Percentiles rank a stretch among this genome's conserved stretches.
phyloP scores from a whole-genome alignment of 495 filamentous ascomycete genomes.

The Lentithecium fluviatile region DNA sequence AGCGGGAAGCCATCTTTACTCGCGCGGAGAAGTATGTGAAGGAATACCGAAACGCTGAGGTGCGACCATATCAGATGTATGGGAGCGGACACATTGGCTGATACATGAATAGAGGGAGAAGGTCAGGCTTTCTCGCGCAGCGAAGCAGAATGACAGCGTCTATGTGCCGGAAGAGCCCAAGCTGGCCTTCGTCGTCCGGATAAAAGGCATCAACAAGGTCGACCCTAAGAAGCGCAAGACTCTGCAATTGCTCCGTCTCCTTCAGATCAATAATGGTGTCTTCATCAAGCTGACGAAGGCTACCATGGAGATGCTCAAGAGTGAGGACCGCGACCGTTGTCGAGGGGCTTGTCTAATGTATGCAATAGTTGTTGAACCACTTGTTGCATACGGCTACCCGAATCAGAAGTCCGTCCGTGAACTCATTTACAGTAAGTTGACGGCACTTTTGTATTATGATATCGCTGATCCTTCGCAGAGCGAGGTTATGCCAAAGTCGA shows the following conservation, averaged over 20 bases:
- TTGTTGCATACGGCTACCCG: constrained; percentile 97
- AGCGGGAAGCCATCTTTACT: constrained; percentile 98
- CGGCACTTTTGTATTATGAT: neutral
- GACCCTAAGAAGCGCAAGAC: constrained; percentile 99
- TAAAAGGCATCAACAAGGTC: constrained; percentile 99
- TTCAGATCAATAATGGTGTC: constrained; percentile 99
- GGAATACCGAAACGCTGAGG: constrained; percentile 93
- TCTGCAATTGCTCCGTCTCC: constrained; percentile 94
- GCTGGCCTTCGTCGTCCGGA: constrained; percentile 97
- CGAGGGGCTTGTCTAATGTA: neutral
- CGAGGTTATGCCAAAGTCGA: constrained; percentile 52
- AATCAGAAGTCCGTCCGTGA: constrained; percentile 98
- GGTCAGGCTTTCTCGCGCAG: constrained; percentile 82
- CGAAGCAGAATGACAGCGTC: constrained; percentile 90
- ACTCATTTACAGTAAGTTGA: constrained; percentile 75
- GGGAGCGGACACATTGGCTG: neutral
- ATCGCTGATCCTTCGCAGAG: constrained; percentile 18
- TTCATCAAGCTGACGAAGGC: constrained; percentile 98
- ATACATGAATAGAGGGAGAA: constrained; percentile 68
- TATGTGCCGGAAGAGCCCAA: constrained; percentile 92
- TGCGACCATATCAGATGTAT: neutral
- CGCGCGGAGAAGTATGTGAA: constrained; percentile 99
- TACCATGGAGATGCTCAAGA: constrained; percentile 94
- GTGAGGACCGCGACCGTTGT: neutral
- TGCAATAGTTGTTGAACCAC: constrained; percentile 74